Evolutionary conservation across 768 basidiomycete genomes (phyloP).

Genomic region (Phlegmacium glaucopus): DNA sequence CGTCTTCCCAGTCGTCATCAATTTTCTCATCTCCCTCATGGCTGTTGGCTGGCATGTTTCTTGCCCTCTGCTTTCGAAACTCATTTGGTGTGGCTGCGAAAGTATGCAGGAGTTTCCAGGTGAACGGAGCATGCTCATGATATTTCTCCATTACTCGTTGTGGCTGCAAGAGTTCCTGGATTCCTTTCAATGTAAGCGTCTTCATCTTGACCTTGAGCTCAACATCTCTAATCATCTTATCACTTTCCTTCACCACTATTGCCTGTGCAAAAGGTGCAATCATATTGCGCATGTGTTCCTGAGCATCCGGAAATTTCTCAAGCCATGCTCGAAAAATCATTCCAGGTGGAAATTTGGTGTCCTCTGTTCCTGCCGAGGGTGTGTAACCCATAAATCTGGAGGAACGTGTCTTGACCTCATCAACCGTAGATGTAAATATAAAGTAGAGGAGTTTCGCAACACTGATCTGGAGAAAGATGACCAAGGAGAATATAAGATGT

Average conservation of each 20-base stretch:
- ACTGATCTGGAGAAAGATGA: conserved; percentile 13
- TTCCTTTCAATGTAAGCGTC: conserved; percentile 1
- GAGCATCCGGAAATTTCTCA: conserved; percentile 1
- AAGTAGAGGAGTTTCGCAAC: conserved; percentile 9
- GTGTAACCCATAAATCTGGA: conserved; percentile 7
- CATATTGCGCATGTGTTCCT: background rate
- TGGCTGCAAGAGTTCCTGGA: conserved; percentile 2
- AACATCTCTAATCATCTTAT: conserved; percentile 3
- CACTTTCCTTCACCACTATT: conserved; percentile 6
- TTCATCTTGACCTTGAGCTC: conserved; percentile 1
- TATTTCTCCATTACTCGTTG: background rate
- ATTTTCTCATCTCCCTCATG: no score
- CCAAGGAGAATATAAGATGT: conserved; percentile 12
- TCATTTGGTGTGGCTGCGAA: conserved; percentile 16
- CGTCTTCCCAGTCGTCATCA: no score
- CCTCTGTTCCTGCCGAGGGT: background rate
- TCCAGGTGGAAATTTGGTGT: conserved; percentile 2
- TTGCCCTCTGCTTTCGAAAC: conserved; percentile 10
- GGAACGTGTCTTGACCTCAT: conserved; percentile 1
- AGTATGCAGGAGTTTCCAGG: conserved; percentile 7
- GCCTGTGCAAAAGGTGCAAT: conserved; percentile 1
- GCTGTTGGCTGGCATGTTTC: no score
- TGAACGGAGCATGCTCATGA: conserved; percentile 11
- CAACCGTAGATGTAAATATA: conserved; percentile 10
- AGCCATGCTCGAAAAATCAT: conserved; percentile 3